Evolutionary conservation across 2,329 filamentous ascomycete species (phyloP), one percentile per base, ranked within the genome.

Genomic region (Corynespora cassiicola): DNA sequence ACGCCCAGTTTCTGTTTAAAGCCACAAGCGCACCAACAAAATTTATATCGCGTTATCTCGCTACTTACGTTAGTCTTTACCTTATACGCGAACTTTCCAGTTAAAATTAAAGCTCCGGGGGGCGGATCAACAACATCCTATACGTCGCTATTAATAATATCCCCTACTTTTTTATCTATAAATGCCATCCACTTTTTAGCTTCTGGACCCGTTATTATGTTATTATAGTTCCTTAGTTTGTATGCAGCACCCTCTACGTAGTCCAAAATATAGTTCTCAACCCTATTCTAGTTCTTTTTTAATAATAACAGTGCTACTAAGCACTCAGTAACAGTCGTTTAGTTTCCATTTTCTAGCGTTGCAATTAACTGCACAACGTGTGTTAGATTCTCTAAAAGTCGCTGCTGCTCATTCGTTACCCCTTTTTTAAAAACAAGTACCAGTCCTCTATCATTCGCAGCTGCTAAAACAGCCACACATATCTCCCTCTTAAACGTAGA

Each of bases 1-100:
- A 56, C 26, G 7, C 55, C 52, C 32, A 50, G 45, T 30, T 45
- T 28, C 39, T 64, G 44, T 35, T 41, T 34, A 22, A 59, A 63
- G 18, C 55, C 52, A 11, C 47, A 37, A 7, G 59, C 52, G 5
- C 62, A 55, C 47, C 42, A 61, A 30, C 54, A 16, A 17, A 45
- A 39, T 25, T 64, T 63, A 28, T 62, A 50, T 22, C 43, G 33
- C 17, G 44, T 20, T 23, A 58, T 21, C 28, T 53, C 36, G 4
- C 45, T 41, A 16, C 51, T n/a, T 8, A 45, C 20, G 19, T 45
- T 42, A 15, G 34, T 38, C 39, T 59, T 60, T 21, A 54, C 34
- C 32, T 55, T 55, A 20, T 42, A 55, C 10, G 50, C 48, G 42
- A 31, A 55, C 27, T 54, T 53, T n/a, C 32, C 22, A 11, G 29